Evolutionary conservation across 345 rosid genomes (phyloP).

Genomic region (Eucalyptus cladocalyx): DNA sequence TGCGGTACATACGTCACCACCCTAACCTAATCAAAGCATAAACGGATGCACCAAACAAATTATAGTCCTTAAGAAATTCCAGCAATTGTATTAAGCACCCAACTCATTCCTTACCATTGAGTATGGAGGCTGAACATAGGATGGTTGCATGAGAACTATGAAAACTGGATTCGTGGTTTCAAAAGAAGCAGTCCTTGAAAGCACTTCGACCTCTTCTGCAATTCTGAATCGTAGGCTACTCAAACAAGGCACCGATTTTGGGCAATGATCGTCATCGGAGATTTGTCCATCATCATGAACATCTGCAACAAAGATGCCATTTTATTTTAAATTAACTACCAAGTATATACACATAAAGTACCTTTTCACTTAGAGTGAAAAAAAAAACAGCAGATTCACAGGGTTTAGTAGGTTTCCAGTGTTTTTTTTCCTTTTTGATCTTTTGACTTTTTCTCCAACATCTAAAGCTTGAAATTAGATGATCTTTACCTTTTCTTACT

Average conservation of each 20-base stretch:
- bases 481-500: neutral
- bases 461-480: neutral
- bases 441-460: neutral
- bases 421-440: neutral
- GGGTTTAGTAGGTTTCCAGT: neutral
- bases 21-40: neutral
- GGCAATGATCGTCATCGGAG: neutral
- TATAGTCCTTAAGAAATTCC: neutral
- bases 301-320: neutral
- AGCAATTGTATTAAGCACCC: neutral
- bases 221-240: neutral
- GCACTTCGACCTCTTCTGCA: neutral
- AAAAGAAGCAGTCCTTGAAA: conserved; percentile 1
- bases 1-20: neutral
- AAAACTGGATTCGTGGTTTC: conserved; percentile 6
- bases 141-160: conserved; percentile 1
- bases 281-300: neutral
- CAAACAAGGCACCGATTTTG: neutral
- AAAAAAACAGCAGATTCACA: neutral
- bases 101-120: neutral
- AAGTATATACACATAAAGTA: neutral
- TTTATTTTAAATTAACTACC: neutral
- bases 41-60: neutral
- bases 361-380: neutral
- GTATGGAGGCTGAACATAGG: neutral